Percentiles rank a stretch among this genome's conserved stretches.
These are phyloP conservation scores for Beta vulgaris DNA, from an alignment of 148 eudicot species.

Conservation along the genomic window DNA sequence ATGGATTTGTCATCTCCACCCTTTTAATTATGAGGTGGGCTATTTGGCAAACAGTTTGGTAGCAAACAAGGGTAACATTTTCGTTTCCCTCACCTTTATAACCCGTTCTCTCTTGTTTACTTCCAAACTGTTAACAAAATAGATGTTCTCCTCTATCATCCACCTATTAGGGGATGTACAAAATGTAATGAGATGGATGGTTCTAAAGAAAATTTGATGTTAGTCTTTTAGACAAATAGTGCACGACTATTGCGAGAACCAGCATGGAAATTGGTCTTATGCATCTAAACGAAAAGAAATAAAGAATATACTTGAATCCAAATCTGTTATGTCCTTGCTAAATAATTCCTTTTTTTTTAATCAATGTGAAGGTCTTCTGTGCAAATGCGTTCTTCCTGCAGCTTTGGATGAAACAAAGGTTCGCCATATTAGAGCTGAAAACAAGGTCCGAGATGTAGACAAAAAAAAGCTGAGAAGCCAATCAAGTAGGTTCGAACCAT, in stretches of 20 bases:
- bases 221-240: not conserved
- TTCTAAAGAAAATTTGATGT: not conserved
- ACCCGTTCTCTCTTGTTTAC: no score
- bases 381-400: constrained; percentile 87
- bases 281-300: not conserved
- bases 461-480: constrained; percentile 71
- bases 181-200: no score
- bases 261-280: not conserved
- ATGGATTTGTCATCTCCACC: no score
- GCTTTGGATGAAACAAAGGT: constrained; percentile 76
- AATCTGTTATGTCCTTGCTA: not conserved
- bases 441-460: constrained; percentile 31
- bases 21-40: no score
- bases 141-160: no score
- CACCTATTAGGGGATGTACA: not conserved
- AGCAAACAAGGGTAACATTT: no score
- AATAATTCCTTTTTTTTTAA: not conserved
- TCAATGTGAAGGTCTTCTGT: constrained; percentile 56
- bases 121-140: no score
- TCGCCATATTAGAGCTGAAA: constrained; percentile 51
- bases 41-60: no score
- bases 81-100: no score
- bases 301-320: not conserved
- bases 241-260: no score
- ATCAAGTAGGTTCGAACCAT: constrained; percentile 57